phyloP scores from a whole-genome alignment of 2,329 filamentous ascomycete genomes.

The Fusarium sp. region DNA sequence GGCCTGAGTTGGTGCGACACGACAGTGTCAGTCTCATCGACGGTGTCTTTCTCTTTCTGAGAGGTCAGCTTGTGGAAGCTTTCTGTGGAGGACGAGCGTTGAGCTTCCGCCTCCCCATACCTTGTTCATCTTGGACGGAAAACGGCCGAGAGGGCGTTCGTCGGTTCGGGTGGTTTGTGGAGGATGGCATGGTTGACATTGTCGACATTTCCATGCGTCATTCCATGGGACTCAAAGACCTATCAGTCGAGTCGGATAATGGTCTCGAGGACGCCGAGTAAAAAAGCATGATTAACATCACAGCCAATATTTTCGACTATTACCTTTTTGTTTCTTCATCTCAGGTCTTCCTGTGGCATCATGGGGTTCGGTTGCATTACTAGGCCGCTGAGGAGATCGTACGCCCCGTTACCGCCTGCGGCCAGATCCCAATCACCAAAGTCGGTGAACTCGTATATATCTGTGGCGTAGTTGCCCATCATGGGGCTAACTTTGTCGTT shows the following conservation, averaged over 20 bases:
- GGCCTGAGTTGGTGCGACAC: slow-evolving; percentile 49
- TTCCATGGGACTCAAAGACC: slow-evolving; percentile 27
- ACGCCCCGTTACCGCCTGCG: slow-evolving; percentile 40
- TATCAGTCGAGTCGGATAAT: slow-evolving; percentile 29
- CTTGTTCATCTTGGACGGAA: slow-evolving; percentile 13
- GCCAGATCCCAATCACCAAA: slow-evolving; percentile 50
- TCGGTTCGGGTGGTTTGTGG: slow-evolving; percentile 45
- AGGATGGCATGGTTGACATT: slow-evolving; percentile 44
- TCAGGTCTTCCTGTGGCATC: slow-evolving; percentile 39
- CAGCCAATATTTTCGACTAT: not conserved
- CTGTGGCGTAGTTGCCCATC: slow-evolving; percentile 40
- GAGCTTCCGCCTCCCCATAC: slow-evolving; percentile 43
- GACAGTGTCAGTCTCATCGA: slow-evolving; percentile 41
- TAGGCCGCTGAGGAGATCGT: slow-evolving; percentile 44
- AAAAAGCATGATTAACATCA: slow-evolving; percentile 18
- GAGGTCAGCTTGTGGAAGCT: slow-evolving; percentile 42
- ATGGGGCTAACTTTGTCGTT: slow-evolving; percentile 45
- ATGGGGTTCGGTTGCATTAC: slow-evolving; percentile 38
- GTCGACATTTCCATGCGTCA: slow-evolving; percentile 40
- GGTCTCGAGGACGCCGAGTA: slow-evolving; percentile 34
- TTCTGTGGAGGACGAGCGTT: slow-evolving; percentile 46
- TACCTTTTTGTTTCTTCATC: slow-evolving; percentile 11
- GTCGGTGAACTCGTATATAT: slow-evolving; percentile 47
- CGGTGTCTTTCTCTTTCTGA: slow-evolving; percentile 40
- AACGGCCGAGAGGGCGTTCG: slow-evolving; percentile 23